phyloP scores from a whole-genome alignment of 345 rosid species.

The Arabidopsis suecica region DNA sequence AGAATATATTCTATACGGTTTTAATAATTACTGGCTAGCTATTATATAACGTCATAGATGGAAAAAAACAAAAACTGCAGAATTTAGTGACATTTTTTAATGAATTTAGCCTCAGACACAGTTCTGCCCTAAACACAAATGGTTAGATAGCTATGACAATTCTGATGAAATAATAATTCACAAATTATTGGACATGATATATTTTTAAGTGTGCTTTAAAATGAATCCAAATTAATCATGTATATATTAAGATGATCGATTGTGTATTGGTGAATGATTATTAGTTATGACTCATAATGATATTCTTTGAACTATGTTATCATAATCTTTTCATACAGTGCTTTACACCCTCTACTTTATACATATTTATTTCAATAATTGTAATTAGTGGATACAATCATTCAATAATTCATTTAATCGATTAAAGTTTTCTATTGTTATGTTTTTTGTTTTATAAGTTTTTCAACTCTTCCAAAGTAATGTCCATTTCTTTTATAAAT shows the following conservation, averaged over 20 bases:
- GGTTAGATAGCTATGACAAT: not conserved
- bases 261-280: constrained; percentile 31
- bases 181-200: constrained; percentile 27
- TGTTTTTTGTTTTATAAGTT: not conserved
- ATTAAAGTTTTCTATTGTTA: not conserved
- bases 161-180: constrained; percentile 9
- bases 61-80: not conserved
- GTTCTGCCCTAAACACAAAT: not conserved
- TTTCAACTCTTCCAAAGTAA: constrained; percentile 23
- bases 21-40: not conserved
- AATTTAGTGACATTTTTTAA: not conserved
- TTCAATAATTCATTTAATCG: constrained; percentile 21
- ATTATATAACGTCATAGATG: not conserved
- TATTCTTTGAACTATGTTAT: constrained; percentile 35
- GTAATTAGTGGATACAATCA: constrained; percentile 40
- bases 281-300: constrained; percentile 23
- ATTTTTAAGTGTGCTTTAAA: not conserved
- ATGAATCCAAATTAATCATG: constrained; percentile 27
- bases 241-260: constrained; percentile 14
- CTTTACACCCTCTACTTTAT: constrained; percentile 22
- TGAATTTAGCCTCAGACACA: not conserved
- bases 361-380: not conserved
- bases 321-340: constrained; percentile 24
- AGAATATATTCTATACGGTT: not conserved
- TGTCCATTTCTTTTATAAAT: constrained; percentile 2